Conservation (phyloP, 1,284 basidiomycete genomes). For the Coniferiporia sulphurascens region DNA sequence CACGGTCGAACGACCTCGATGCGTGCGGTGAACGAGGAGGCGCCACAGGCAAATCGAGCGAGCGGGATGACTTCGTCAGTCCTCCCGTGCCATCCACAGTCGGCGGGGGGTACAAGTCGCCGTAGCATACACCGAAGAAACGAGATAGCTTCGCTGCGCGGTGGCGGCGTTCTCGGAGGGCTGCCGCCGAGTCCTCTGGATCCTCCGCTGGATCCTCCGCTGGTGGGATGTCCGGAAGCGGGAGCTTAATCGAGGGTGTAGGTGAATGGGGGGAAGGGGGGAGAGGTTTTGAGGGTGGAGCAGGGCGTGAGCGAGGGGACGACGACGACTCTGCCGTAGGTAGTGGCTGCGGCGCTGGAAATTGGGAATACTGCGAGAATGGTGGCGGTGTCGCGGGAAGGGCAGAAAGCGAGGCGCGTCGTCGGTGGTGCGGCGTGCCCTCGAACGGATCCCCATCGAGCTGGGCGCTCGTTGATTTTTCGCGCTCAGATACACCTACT, state of each 20-base stretch:
- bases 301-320: background rate
- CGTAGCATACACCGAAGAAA: constrained; percentile 55
- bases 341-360: background rate
- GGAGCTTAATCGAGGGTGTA: background rate
- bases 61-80: background rate
- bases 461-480: too few relatives aligned
- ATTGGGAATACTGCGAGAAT: constrained; percentile 8
- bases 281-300: background rate
- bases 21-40: background rate
- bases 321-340: background rate
- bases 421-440: too few relatives aligned
- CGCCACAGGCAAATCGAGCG: background rate
- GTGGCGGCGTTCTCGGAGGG: constrained; percentile 39
- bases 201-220: too few relatives aligned
- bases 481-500: too few relatives aligned
- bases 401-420: constrained; percentile 2
- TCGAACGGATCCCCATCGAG: too few relatives aligned
- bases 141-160: constrained; percentile 50
- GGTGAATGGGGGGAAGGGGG: background rate
- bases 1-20: background rate
- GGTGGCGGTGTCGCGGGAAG: constrained; percentile 12
- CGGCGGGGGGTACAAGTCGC: constrained; percentile 32
- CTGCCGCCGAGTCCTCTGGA: background rate
- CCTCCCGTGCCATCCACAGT: background rate
- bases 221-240: background rate